Percentiles rank a stretch among this genome's conserved stretches.
Conservation (phyloP, 1,284 basidiomycete genomes). For the Neolentinus lepideus region DNA sequence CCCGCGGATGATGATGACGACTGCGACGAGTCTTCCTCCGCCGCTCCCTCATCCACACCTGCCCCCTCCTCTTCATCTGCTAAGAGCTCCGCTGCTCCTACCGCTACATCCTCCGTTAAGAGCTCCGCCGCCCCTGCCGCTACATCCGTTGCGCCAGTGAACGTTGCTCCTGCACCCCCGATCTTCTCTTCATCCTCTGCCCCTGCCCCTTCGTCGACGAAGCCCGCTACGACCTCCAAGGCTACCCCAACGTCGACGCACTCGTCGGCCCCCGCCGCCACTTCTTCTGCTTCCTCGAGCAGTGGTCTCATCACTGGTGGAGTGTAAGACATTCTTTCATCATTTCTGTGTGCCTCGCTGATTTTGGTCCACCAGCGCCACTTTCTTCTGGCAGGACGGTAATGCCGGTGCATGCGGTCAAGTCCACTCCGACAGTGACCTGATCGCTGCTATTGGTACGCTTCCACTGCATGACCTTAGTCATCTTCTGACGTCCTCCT, state of each 20-base stretch:
- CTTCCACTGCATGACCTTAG: neutral
- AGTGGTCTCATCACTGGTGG: conserved; percentile 28
- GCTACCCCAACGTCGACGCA: conserved; percentile 12
- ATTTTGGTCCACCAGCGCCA: conserved; percentile 13
- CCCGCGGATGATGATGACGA: conserved; percentile 10
- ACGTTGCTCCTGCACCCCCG: neutral
- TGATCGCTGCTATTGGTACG: conserved; percentile 17
- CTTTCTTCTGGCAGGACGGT: conserved; percentile 19
- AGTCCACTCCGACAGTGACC: conserved; percentile 28
- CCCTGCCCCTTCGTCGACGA: conserved; percentile 8
- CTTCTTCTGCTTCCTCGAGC: conserved; percentile 13
- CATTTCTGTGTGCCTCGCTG: neutral
- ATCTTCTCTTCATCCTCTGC: conserved; percentile 14
- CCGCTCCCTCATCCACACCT: conserved; percentile 9
- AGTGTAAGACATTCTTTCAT: conserved; percentile 30
- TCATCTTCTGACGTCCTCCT: no score
- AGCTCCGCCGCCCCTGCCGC: neutral
- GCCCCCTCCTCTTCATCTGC: conserved; percentile 12
- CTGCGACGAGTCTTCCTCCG: conserved; percentile 16
- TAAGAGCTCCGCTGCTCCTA: no score
- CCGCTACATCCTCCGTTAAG: no score
- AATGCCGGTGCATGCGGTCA: conserved; percentile 30
- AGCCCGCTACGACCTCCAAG: conserved; percentile 6
- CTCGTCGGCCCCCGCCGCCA: conserved; percentile 16
- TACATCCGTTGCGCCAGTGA: neutral